A percentile compares a stretch with the other conserved stretches of the same genome.
These are phyloP conservation scores for Powellomyces hirtus DNA, from an alignment of 192 early-diverging fungal species.

Conservation along the genomic window DNA sequence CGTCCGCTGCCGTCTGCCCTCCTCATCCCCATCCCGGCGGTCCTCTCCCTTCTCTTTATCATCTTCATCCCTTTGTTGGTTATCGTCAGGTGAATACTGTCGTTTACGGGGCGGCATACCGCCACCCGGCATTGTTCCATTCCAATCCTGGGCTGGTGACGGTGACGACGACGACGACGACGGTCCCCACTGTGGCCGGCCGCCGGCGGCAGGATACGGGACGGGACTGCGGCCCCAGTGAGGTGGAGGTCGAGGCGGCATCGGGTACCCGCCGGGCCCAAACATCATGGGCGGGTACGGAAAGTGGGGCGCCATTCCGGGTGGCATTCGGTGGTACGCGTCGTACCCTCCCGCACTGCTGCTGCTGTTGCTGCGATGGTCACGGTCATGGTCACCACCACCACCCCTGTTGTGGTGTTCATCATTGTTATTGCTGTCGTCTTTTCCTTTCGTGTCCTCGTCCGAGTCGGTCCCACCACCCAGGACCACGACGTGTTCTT, in stretches of 20 bases:
- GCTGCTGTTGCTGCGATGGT: background rate
- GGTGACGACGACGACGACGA: no score
- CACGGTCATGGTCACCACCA: background rate
- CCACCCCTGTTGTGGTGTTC: background rate
- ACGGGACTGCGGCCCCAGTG: background rate
- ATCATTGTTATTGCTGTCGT: background rate
- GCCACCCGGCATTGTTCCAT: background rate
- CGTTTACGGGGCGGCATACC: background rate
- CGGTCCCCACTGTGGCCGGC: background rate
- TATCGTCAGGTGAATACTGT: background rate
- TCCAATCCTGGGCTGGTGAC: no score
- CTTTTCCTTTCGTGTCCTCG: background rate
- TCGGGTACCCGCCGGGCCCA: background rate
- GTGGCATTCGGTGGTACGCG: background rate
- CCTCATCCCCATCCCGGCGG: background rate
- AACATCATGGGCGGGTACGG: no score
- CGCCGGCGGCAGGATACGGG: background rate
- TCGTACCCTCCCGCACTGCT: background rate
- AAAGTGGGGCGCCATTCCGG: no score
- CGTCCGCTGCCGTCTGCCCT: background rate
- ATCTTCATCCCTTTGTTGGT: background rate
- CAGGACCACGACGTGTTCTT: constrained; percentile 29
- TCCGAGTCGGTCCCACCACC: constrained; percentile 24
- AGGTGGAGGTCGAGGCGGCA: constrained; percentile 1
- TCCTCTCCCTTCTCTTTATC: background rate